Conservation (phyloP, 805 yeast genomes). For the Zygosaccharomyces siamensis region DNA sequence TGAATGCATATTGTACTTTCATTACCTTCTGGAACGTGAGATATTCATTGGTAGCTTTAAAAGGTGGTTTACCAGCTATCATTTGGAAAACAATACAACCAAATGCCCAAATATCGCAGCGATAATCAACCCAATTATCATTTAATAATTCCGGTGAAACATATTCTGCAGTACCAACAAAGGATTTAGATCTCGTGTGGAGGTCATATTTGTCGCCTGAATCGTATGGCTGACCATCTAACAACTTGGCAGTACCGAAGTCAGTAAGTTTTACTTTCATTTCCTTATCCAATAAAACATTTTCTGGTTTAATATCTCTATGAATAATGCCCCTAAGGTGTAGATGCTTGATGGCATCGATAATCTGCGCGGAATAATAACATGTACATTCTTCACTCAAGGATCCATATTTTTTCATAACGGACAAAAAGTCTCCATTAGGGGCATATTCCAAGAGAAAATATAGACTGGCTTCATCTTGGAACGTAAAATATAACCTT, state of each 20-base stretch:
- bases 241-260: conserved; percentile 76
- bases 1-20: conserved; percentile 73
- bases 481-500: conserved; percentile 71
- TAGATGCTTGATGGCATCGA: conserved; percentile 68
- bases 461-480: conserved; percentile 66
- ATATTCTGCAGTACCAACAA: conserved; percentile 83
- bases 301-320: conserved; percentile 81
- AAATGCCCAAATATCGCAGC: conserved; percentile 98
- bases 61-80: conserved; percentile 90
- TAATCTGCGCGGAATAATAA: conserved; percentile 66
- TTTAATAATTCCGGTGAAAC: conserved; percentile 77
- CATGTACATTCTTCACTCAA: conserved; percentile 63
- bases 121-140: conserved; percentile 75
- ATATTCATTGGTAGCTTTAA: conserved; percentile 78
- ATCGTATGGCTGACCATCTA: conserved; percentile 41
- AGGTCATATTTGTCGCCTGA: conserved; percentile 51
- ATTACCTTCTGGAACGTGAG: conserved; percentile 77
- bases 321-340: conserved; percentile 74
- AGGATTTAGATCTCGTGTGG: conserved; percentile 68
- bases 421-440: conserved; percentile 66
- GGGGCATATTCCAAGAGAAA: conserved; percentile 76
- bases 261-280: conserved; percentile 69
- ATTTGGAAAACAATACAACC: conserved; percentile 94
- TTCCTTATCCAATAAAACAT: conserved; percentile 59
- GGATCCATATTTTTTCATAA: conserved; percentile 66